Conservation (phyloP, 306 rosid species). For the Elaeagnus macrophylla region DNA sequence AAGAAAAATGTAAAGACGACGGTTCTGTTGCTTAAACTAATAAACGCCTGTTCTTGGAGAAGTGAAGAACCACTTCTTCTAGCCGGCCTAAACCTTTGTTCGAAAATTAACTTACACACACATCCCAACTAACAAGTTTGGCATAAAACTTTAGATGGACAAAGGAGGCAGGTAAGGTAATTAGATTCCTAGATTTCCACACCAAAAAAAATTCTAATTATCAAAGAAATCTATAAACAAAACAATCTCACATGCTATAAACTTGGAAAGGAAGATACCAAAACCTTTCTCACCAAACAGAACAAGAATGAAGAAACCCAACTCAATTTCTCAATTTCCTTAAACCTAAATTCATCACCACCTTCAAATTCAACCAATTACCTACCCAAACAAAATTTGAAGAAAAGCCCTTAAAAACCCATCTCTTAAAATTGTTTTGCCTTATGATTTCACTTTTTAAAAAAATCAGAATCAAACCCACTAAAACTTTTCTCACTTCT, state of each 20-base stretch:
- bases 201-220: not conserved
- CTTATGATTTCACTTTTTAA: too few relatives aligned
- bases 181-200: conserved; percentile 22
- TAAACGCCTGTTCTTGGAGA: too few relatives aligned
- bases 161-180: not conserved
- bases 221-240: not conserved
- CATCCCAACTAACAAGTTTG: conserved; percentile 37
- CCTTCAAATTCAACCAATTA: too few relatives aligned
- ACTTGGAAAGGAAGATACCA: conserved; percentile 83
- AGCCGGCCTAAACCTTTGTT: too few relatives aligned
- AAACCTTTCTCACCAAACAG: conserved; percentile 55
- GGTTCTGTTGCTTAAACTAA: too few relatives aligned
- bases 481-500: conserved; percentile 22
- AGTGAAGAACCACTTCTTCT: too few relatives aligned
- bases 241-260: conserved; percentile 29
- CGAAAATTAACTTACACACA: too few relatives aligned
- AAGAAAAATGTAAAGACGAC: too few relatives aligned
- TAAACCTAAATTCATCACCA: too few relatives aligned
- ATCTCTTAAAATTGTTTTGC: conserved; percentile 6
- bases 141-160: conserved; percentile 33
- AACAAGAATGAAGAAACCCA: conserved; percentile 28
- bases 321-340: conserved; percentile 20
- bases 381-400: conserved; percentile 22
- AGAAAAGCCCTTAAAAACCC: conserved; percentile 6
- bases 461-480: not conserved